Conservation (phyloP, 352 stramenopile genomes). For the Pythium plurisporium region DNA sequence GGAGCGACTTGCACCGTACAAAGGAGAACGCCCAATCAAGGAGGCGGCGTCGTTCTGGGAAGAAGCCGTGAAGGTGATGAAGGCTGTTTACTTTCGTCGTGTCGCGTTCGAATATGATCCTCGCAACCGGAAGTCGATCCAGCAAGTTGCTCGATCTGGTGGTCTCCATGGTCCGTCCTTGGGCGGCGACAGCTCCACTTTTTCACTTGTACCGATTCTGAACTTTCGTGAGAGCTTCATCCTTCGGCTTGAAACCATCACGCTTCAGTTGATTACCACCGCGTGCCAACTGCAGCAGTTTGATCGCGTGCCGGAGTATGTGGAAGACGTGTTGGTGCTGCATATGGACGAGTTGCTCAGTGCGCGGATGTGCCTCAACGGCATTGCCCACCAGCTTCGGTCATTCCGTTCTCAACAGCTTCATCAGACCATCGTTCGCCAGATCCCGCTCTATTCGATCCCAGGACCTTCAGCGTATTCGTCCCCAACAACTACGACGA, state of each 20-base stretch:
- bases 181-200: conserved; percentile 27
- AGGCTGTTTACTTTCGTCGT: conserved; percentile 72
- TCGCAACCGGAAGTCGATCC: conserved; percentile 15
- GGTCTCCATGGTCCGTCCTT: not conserved
- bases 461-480: conserved; percentile 25
- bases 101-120: conserved; percentile 59
- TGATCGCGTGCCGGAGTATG: conserved; percentile 66
- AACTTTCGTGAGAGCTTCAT: conserved; percentile 84
- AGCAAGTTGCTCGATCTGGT: conserved; percentile 24
- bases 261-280: conserved; percentile 61
- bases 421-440: conserved; percentile 21
- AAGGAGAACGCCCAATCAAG: conserved; percentile 71
- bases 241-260: conserved; percentile 55
- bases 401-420: conserved; percentile 61
- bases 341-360: conserved; percentile 78
- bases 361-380: conserved; percentile 66
- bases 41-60: conserved; percentile 77
- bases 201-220: conserved; percentile 72
- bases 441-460: conserved; percentile 25
- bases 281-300: conserved; percentile 80
- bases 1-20: conserved; percentile 69
- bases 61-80: conserved; percentile 67
- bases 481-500: conserved; percentile 3
- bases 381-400: conserved; percentile 64
- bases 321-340: conserved; percentile 55